Conservation (phyloP, 2,329 filamentous ascomycete species). For the Cercospora sp. region DNA sequence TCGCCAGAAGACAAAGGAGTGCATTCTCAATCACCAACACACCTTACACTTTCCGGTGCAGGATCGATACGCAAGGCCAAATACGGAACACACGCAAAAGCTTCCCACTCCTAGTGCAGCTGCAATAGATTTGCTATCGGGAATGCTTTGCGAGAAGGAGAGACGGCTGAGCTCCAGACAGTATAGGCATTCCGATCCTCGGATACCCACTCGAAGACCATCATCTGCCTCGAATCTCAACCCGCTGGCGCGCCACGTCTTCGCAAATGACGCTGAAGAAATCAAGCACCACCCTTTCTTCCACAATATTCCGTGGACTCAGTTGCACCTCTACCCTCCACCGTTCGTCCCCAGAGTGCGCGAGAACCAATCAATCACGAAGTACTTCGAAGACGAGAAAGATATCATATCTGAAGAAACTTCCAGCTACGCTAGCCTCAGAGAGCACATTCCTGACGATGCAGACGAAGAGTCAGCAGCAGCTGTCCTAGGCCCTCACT, state of each 20-base stretch:
- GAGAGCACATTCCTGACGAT: conserved; percentile 26
- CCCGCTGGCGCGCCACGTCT: conserved; percentile 57
- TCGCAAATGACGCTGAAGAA: conserved; percentile 79
- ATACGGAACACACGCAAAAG: conserved; percentile 41
- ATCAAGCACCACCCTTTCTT: conserved; percentile 92
- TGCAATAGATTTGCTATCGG: conserved; percentile 75
- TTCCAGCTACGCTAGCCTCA: conserved; percentile 32
- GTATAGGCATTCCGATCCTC: conserved; percentile 64
- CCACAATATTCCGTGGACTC: conserved; percentile 73
- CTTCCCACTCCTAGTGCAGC: conserved; percentile 61
- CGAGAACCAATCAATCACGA: conserved; percentile 59
- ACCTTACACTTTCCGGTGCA: conserved; percentile 69
- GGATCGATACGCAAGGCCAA: conserved; percentile 55
- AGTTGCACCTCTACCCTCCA: conserved; percentile 67
- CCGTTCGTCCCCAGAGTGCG: conserved; percentile 76
- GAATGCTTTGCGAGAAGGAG: conserved; percentile 72
- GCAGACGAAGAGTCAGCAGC: conserved; percentile 20
- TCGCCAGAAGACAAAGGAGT: conserved; percentile 79
- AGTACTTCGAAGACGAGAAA: conserved; percentile 86
- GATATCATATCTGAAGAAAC: conserved; percentile 55
- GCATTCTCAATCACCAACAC: conserved; percentile 73
- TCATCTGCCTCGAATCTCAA: conserved; percentile 50
- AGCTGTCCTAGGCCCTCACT: conserved; percentile 18
- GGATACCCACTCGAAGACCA: conserved; percentile 31
- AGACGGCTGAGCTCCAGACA: conserved; percentile 72